Base-by-base conservation (phyloP, 306 rosid species). In the Acacia acuminata region DNA sequence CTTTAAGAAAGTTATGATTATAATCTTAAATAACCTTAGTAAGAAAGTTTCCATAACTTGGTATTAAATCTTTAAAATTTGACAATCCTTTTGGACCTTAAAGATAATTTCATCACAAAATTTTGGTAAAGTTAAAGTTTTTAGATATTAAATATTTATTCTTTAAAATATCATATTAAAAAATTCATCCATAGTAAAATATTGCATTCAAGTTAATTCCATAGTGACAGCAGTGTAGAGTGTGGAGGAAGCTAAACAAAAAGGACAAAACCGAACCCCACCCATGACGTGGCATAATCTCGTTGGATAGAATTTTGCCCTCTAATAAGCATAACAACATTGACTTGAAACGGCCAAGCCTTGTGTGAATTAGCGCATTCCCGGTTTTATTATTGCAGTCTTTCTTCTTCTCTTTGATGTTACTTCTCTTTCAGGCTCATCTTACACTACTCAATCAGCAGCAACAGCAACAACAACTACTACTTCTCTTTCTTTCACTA, bases 331-430 rank as follows among this genome's bases (percentile, higher is more conserved):
- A 58, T 10, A 10, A 22, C 78, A 20, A 20, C 72, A 79, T 87
- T 84, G 88, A 87, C 88, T 84, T 84, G 75, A 87, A 84, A 70
- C 81, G 36, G 43, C 55, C 68, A 77, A n/a, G 72, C 42, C 0
- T 25, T 22, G 17, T n/a, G 36, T 16, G 86, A 32, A 20, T 43
- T 15, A 25, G 77, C 12, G 51, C 78, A 38, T 61, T 70, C 32
- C 25, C 25, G 9, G 58, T 10, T 73, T 73, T 50, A 30, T 75
- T n/a, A 20, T 56, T 58, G 71, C n/a, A 36, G 17, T 71, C 80
- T 53, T 10, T 55, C 78, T 69, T 80, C 68, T 15, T 73, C 63
- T 4, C n/a, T 51, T 58, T 30, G 51, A 16, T 63, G 34, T 66
- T 25, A 5, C 16, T 70, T 44, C 48, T 63, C 58, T 9, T 4